A percentile compares a stretch with the other conserved stretches of the same genome.
Evolutionary conservation across 352 stramenopile species (phyloP).

Genomic region (Globisporangium paroecandrum): DNA sequence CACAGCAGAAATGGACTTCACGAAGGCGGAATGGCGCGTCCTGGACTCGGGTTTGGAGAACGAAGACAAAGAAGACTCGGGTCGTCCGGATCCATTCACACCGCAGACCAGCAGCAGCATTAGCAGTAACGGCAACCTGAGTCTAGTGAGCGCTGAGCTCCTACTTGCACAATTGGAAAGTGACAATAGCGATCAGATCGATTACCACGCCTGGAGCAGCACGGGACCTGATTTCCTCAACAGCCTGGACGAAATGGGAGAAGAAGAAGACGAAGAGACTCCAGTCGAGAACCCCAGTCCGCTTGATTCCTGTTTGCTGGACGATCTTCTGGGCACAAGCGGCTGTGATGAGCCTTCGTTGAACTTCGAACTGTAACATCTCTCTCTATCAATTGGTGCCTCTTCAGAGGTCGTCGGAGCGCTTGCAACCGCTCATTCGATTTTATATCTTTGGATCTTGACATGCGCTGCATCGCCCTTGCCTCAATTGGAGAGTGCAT

Average conservation of each 20-base stretch:
- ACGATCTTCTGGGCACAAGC: conserved; percentile 6
- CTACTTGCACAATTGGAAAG: background rate
- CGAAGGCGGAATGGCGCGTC: background rate
- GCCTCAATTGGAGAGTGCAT: background rate
- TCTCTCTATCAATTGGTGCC: background rate
- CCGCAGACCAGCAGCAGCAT: background rate
- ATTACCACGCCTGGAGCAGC: background rate
- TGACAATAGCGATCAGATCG: conserved; percentile 1
- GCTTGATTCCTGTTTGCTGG: background rate
- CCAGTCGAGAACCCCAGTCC: background rate
- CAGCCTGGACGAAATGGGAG: background rate
- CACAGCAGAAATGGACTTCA: background rate
- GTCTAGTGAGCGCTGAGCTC: background rate
- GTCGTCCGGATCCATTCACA: background rate
- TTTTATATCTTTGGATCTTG: background rate
- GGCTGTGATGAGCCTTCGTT: background rate
- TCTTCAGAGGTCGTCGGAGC: background rate
- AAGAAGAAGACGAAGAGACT: background rate
- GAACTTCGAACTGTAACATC: background rate
- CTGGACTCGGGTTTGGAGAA: background rate
- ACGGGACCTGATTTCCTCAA: conserved; percentile 1
- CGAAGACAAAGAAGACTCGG: background rate
- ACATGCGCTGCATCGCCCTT: background rate
- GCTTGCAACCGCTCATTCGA: background rate
- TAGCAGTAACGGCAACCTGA: background rate